Percentiles rank a stretch among this genome's conserved stretches.
phyloP scores from a whole-genome alignment of 2,329 filamentous ascomycete species.

The Fusarium circinatum region DNA sequence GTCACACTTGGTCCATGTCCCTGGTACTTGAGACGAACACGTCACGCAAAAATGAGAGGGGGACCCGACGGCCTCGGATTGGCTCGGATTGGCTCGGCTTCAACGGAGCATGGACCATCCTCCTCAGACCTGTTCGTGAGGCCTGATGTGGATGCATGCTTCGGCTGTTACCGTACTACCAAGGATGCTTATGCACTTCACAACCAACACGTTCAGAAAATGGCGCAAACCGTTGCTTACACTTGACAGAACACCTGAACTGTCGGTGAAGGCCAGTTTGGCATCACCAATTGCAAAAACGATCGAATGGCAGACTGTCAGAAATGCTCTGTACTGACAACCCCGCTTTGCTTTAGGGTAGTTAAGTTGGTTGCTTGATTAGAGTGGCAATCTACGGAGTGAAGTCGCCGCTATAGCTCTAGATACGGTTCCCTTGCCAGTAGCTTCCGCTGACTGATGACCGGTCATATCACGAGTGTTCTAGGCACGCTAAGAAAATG shows the following conservation, averaged over 20 bases:
- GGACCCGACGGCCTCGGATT: too few relatives aligned
- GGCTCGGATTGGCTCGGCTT: not conserved
- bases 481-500: not conserved
- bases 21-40: not conserved
- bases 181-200: not conserved
- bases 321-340: not conserved
- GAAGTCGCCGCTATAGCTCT: too few relatives aligned
- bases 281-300: not conserved
- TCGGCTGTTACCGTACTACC: not conserved
- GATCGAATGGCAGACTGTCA: not conserved
- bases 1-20: not conserved
- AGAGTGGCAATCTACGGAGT: not conserved
- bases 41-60: not conserved
- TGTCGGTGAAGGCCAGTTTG: too few relatives aligned
- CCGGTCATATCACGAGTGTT: not conserved
- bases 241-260: rapidly evolving
- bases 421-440: too few relatives aligned
- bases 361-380: not conserved
- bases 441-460: not conserved
- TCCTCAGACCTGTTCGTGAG: not conserved
- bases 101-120: not conserved
- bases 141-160: not conserved
- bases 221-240: not conserved
- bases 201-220: not conserved
- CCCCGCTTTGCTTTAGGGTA: not conserved